Conservation (phyloP, 1,139 yeast genomes). For the Groenewaldozyma auringiensis region DNA sequence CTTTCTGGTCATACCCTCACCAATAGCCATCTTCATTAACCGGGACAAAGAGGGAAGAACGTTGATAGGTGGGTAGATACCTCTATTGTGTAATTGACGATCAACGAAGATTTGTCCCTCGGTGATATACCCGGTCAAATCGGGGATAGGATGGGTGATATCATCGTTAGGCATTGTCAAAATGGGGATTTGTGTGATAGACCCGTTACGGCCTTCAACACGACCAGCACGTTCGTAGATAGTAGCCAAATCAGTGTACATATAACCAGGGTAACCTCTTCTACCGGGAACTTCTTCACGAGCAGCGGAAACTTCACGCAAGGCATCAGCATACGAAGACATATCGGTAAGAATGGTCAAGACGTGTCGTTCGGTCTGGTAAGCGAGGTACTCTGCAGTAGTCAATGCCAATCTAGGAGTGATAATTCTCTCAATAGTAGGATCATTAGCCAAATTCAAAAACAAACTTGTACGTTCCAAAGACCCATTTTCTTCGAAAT, state of each 20-base stretch:
- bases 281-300: constrained; percentile 99
- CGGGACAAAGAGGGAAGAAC: constrained; percentile 96
- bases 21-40: constrained; percentile 98
- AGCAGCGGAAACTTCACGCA: constrained; percentile 99
- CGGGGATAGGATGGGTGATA: constrained; percentile 99
- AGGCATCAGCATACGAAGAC: constrained; percentile 99
- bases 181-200: constrained; percentile 97
- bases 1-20: constrained; percentile 99
- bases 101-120: constrained; percentile 98
- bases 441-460: constrained; percentile 96
- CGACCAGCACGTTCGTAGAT: constrained; percentile 99
- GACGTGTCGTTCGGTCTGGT: constrained; percentile 98
- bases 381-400: constrained; percentile 96
- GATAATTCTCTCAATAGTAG: constrained; percentile 97
- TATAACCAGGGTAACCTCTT: constrained; percentile 99
- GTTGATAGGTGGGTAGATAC: constrained; percentile 97
- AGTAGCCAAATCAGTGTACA: constrained; percentile 98
- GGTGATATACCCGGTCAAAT: constrained; percentile 97
- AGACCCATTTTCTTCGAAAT: constrained; percentile 98
- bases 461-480: constrained; percentile 95
- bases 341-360: constrained; percentile 96
- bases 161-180: constrained; percentile 99
- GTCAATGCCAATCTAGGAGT: constrained; percentile 99
- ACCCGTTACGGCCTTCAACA: constrained; percentile 99
- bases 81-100: constrained; percentile 92